Evolutionary conservation across 164 flowering plant species (phyloP), one percentile per base, ranked within the genome.

Genomic region (Pachysandra terminalis): DNA sequence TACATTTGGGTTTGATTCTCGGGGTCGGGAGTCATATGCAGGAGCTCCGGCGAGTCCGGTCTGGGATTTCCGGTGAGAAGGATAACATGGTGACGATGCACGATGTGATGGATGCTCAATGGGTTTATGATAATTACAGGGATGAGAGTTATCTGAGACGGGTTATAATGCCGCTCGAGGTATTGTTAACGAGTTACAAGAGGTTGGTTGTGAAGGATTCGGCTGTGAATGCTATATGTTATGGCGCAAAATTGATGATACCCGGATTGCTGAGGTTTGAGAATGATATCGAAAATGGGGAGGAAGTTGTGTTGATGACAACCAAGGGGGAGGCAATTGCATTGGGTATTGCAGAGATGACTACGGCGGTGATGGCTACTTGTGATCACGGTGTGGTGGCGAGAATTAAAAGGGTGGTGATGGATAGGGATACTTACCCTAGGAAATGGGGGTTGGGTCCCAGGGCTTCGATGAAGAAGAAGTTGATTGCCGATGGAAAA

Each of bases 51-150:
- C 75, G 95, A 62, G 95, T 89, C n/a, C 57, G 90, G 75, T 87
- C 91, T 0, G 95, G 95, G 60, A 87, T 86, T 56, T 53, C 74
- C 74, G 95, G 95, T 1, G 95, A 89, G 83, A 86, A 75, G 56
- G 91, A 87, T 81, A 89, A 87, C 61, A 89, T 89, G 95, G 89
- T 89, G 3, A 87, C 90, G 0, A 89, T 89, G 95, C 95, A 89
- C 28, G 91, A 87, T 74, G 88, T 89, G 0, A 78, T 87, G 85
- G 91, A 89, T 77, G 94, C 90, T 9, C 90, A 87, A 56, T 89
- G 89, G 89, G 54, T 80, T 35, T 84, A 86, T 77, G 90, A 89
- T 68, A 86, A 84, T 75, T 74, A 75, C 45, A 75, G 82, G 68
- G 91, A 86, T 72, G 95, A 89, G 78, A 77, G 51, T 68, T 89